A percentile compares a stretch with the other conserved stretches of the same genome.
Evolutionary conservation across 345 rosid species (phyloP).

Genomic region (Brassica cretica): DNA sequence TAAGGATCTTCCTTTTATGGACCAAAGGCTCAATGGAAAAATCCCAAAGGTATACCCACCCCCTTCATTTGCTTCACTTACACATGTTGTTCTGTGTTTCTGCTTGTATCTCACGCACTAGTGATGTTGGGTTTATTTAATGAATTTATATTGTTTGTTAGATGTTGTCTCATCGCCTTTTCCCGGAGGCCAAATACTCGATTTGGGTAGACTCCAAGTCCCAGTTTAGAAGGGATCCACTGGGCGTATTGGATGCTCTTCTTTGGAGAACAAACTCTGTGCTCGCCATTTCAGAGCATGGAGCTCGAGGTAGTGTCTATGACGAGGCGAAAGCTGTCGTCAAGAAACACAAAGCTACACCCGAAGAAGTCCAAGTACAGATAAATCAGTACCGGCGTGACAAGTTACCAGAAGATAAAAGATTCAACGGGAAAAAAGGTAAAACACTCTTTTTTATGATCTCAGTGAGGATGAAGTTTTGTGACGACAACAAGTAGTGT

Average conservation of each 20-base stretch:
- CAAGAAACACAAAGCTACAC: slow-evolving; percentile 83
- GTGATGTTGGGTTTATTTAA: neutral
- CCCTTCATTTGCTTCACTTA: neutral
- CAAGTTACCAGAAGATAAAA: slow-evolving; percentile 75
- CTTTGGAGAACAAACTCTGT: slow-evolving; percentile 88
- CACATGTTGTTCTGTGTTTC: neutral
- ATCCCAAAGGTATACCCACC: slow-evolving; percentile 76
- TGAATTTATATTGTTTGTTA: slow-evolving; percentile 35
- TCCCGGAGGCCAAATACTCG: slow-evolving; percentile 74
- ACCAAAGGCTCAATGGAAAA: slow-evolving; percentile 95
- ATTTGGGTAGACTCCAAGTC: slow-evolving; percentile 98
- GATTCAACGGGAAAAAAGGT: slow-evolving; percentile 87
- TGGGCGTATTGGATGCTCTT: slow-evolving; percentile 86
- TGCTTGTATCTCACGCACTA: too few relatives aligned
- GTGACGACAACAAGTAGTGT: neutral
- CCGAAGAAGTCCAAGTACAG: slow-evolving; percentile 87
- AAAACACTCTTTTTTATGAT: neutral
- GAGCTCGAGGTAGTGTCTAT: slow-evolving; percentile 93
- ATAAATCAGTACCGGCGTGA: slow-evolving; percentile 65
- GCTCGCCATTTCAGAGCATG: slow-evolving; percentile 91
- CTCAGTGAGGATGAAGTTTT: neutral
- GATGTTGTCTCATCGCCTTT: slow-evolving; percentile 96
- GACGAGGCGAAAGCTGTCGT: slow-evolving; percentile 94
- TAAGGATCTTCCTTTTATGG: slow-evolving; percentile 75
- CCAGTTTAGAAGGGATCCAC: slow-evolving; percentile 93